Base-by-base conservation (phyloP, 768 basidiomycete genomes). In the Phaeolepiota aurea region DNA sequence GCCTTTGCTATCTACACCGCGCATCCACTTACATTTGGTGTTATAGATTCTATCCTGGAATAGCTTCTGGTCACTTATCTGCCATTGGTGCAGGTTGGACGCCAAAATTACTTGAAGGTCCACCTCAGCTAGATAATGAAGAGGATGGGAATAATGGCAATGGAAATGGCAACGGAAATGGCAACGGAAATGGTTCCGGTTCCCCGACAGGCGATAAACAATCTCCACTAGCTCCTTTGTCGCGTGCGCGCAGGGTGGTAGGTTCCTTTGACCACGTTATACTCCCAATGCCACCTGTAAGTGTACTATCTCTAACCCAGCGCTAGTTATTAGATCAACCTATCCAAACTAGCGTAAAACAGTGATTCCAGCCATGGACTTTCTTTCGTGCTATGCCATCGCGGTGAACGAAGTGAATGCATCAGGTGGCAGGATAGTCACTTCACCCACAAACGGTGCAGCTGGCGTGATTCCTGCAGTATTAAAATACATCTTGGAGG, bases 331-430 rank as follows among this genome's bases (percentile, higher is more conserved):
- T 13, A 22, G 14, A 43, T 3, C 5, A 18, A 16, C 15, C 34
- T 37, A n/a, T n/a, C n/a, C n/a, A n/a, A 7, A 28, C n/a, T 48
- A 90, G 87, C 75, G 85, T 45, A 85, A 76, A 58, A 87, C 87
- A 5, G 80, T 83, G 50, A 91, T 96, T 38, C 91, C 91, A 0
- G 91, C 89, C 1, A 79, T 98, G 62, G 92, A 98, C 54, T 93
- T 92, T 54, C 65, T 98, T 44, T 87, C 85, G 1, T 89, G 88
- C 45, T 97, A 96, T 59, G 93, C 91, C 2, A 93, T 92, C 40
- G 88, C 89, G 13, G 90, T 92, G 10, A 94, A 94, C 52, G 93
- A 96, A 57, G 91, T 94, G 10, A 96, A 94, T 53, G 92, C 92
- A 3, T 74, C 78, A 20, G 92, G 93, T 0, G 93, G 93, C 0